Conservation (phyloP, 2,329 filamentous ascomycete species). For the Colletotrichum sp. region DNA sequence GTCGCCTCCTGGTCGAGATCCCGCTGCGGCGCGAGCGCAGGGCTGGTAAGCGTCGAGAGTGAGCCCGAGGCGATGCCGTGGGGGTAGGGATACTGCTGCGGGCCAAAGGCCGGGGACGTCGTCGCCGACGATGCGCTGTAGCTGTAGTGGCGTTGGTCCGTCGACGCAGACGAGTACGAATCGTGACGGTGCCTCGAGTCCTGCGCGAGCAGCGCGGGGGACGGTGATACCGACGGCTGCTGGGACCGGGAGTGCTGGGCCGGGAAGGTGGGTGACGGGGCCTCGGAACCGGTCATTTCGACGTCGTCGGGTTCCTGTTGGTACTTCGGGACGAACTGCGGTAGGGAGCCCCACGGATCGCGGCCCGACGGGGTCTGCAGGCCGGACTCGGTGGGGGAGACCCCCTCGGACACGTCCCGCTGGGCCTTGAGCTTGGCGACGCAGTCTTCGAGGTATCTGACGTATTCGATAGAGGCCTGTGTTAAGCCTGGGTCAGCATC, state of each 20-base stretch:
- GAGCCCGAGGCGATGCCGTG: constrained; percentile 41
- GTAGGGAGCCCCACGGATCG: constrained; percentile 30
- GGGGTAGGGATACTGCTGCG: constrained; percentile 48
- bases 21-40: constrained; percentile 56
- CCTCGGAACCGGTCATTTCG: constrained; percentile 64
- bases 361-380: constrained; percentile 30
- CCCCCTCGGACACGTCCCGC: constrained; percentile 34
- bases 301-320: constrained; percentile 52
- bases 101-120: constrained; percentile 63
- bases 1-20: constrained; percentile 80
- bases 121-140: constrained; percentile 52
- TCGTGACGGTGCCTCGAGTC: constrained; percentile 50
- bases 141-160: constrained; percentile 55
- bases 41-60: constrained; percentile 63
- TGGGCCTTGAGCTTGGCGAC: constrained; percentile 78
- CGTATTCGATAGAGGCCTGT: constrained; percentile 94
- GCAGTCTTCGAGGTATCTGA: constrained; percentile 92
- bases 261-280: constrained; percentile 52
- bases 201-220: constrained; percentile 55
- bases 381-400: constrained; percentile 29
- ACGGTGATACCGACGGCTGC: constrained; percentile 60
- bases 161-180: constrained; percentile 59
- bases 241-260: constrained; percentile 34
- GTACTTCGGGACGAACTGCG: constrained; percentile 36
- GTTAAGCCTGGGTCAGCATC: background rate